Evolutionary conservation across 495 filamentous ascomycete genomes (phyloP), one percentile per base, ranked within the genome.

Genomic region (Daldinia bambusicola): DNA sequence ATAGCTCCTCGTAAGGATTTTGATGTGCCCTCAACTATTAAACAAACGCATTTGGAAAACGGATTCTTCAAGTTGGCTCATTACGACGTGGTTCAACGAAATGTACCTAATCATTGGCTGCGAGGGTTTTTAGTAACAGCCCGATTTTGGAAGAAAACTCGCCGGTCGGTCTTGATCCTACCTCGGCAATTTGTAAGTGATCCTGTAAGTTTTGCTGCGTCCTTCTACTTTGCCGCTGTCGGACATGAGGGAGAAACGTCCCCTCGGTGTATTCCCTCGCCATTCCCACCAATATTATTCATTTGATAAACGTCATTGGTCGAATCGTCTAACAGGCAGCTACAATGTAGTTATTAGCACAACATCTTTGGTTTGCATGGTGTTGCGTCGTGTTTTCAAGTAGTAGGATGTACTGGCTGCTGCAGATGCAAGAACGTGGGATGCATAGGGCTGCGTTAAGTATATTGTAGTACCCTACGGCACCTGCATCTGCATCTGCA

Each of bases 201-300:
- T 48, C 12, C 16, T 20, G 9, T 48, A 22, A 18, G 4, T 38
- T 0, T 37, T 40, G 50, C 7, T 67, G n/a, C 16, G 20, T 40
- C 40, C 58, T 61, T 48, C n/a, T 43, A 41, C 63, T 72, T 68
- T 66, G 70, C 70, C 65, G 55, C 61, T 41, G 50, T 36, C 61
- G 51, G 65, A 36, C 65, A 69, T 65, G 34, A 36, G 40, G 30
- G 30, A 20, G n/a, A 32, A 31, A 53, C 14, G 26, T 8, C 14
- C 31, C 20, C 37, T 60, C 60, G 63, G 58, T 55, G 38, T 26
- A 14, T 40, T 62, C n/a, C 38, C 50, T 59, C 32, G 43, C 41
- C 20, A 53, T n/a, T 52, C 13, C 62, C 57, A 26, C 58, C 61
- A 57, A 53, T 38, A 31, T 22, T 30, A 12, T 56, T 31, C 26